Evolutionary conservation across 139 green algal genomes (phyloP).

Genomic region (Chlamydomonas sp.): DNA sequence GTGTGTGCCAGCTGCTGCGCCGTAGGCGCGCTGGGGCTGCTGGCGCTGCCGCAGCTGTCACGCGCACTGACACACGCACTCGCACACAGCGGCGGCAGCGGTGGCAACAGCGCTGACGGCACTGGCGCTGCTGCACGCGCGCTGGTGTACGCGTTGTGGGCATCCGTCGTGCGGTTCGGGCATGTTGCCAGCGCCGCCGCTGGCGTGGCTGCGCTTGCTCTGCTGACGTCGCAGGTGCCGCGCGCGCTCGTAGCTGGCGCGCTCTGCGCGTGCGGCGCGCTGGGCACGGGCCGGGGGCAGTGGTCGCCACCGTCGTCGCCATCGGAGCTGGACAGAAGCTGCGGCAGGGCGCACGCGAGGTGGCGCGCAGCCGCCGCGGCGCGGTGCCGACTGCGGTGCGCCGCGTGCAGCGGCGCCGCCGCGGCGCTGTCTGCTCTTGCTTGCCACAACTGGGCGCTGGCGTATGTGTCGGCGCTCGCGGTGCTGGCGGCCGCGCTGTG

Average conservation of each 20-base stretch:
- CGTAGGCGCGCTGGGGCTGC: too few relatives aligned
- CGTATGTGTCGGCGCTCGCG: constrained; percentile 22
- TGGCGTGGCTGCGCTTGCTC: not conserved
- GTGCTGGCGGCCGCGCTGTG: constrained; percentile 8
- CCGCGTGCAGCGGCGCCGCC: constrained; percentile 24
- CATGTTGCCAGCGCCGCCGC: too few relatives aligned
- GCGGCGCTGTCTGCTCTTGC: constrained; percentile 29
- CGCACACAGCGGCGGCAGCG: too few relatives aligned
- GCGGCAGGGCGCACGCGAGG: not conserved
- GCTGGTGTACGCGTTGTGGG: too few relatives aligned
- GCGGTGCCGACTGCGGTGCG: constrained; percentile 14
- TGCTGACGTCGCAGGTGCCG: not conserved
- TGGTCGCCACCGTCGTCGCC: not conserved
- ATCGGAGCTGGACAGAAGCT: not conserved
- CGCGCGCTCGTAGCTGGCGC: not conserved
- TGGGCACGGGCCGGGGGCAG: not conserved
- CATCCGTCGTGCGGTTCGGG: too few relatives aligned
- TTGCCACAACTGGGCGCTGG: constrained; percentile 48
- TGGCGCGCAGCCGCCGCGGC: not conserved
- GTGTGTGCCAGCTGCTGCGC: too few relatives aligned
- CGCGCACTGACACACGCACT: constrained; percentile 12
- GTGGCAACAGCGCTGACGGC: too few relatives aligned
- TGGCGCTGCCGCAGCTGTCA: too few relatives aligned
- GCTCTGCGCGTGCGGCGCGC: not conserved
- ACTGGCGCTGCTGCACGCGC: not conserved